Conservation (phyloP, 768 basidiomycete genomes). For the Xerocomellus dryophilus region DNA sequence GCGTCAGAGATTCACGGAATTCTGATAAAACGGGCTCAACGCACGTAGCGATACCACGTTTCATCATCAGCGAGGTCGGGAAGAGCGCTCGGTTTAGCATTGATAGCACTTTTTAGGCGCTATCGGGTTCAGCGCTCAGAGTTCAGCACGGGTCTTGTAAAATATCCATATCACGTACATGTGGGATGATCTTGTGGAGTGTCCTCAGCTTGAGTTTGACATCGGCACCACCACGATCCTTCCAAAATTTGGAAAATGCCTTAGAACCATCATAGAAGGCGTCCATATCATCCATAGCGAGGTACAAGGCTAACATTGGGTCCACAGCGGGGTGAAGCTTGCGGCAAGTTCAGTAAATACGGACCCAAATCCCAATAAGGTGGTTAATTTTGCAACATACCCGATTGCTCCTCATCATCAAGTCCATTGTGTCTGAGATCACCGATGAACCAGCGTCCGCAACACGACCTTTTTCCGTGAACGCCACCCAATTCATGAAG, state of each 20-base stretch:
- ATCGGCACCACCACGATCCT: conserved; percentile 23
- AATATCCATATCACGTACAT: conserved; percentile 29
- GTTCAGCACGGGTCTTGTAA: neutral
- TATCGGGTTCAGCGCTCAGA: conserved; percentile 12
- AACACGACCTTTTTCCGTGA: conserved; percentile 1
- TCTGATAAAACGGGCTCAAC: neutral
- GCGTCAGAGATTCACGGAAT: neutral
- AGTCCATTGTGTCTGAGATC: neutral
- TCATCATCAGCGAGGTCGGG: conserved; percentile 36
- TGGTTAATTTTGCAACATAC: conserved; percentile 4
- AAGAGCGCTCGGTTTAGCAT: conserved; percentile 27
- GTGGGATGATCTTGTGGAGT: conserved; percentile 37
- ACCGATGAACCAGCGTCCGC: conserved; percentile 1
- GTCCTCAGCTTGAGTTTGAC: conserved; percentile 24
- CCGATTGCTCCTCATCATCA: conserved; percentile 17
- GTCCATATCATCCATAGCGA: conserved; percentile 14
- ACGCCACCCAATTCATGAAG: conserved; percentile 47
- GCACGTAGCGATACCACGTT: conserved; percentile 34
- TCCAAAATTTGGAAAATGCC: conserved; percentile 36
- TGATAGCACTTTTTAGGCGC: conserved; percentile 34
- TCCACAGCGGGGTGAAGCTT: conserved; percentile 12
- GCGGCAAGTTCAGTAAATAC: neutral
- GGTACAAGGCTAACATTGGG: neutral
- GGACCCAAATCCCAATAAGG: neutral
- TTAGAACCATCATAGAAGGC: conserved; percentile 37